Evolutionary conservation across 2,329 filamentous ascomycete genomes (phyloP).

Genomic region (Botryotinia convoluta): DNA sequence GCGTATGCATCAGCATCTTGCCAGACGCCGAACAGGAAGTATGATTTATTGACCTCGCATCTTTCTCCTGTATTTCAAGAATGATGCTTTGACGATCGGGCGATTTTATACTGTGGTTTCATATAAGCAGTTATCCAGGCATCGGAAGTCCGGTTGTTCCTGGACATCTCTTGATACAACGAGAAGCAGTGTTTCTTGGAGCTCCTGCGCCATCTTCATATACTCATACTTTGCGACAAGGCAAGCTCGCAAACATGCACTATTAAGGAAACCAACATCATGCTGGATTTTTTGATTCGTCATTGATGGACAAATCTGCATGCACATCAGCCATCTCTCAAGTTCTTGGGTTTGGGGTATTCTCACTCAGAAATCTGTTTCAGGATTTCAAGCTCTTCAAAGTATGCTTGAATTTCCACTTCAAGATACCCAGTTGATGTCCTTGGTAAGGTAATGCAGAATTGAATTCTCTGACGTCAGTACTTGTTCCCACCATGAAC

Average conservation of each 20-base stretch:
- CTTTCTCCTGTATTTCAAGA: background rate
- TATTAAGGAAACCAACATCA: background rate
- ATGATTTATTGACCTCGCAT: slow-evolving; percentile 2
- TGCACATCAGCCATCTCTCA: background rate
- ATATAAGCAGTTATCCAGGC: background rate
- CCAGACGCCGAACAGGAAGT: background rate
- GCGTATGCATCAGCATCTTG: background rate
- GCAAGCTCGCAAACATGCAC: background rate
- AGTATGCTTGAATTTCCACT: background rate
- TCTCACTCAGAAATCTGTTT: background rate
- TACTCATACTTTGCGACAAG: background rate
- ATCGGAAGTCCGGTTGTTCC: background rate
- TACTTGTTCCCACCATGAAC: too few relatives aligned
- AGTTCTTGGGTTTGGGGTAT: background rate
- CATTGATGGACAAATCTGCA: background rate
- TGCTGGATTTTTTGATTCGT: background rate
- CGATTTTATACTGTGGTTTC: background rate
- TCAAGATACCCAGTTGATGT: background rate
- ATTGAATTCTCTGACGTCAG: background rate
- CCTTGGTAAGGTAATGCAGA: background rate
- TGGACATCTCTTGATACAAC: background rate
- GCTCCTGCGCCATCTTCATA: background rate
- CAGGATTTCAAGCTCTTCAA: background rate
- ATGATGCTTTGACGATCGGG: background rate
- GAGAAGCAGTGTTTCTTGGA: background rate